These are phyloP conservation scores for Tuber brumale DNA, from an alignment of 495 filamentous ascomycete species.

Conservation along the genomic window DNA sequence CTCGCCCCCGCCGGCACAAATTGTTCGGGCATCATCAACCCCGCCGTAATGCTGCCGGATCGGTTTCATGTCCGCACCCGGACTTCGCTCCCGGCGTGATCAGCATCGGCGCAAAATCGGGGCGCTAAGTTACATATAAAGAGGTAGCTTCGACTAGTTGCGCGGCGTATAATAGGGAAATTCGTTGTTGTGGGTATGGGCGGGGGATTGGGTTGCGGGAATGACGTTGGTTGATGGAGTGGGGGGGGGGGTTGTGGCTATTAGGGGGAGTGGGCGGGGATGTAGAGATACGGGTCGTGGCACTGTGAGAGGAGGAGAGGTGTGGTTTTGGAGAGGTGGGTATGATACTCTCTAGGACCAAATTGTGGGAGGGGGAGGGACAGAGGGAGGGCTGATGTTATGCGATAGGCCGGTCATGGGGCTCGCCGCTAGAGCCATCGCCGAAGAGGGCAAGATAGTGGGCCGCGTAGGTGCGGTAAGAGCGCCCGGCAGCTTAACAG, in stretches of 20 bases:
- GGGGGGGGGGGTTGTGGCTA: no score
- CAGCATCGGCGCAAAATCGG: conserved; percentile 80
- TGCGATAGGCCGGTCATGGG: conserved; percentile 67
- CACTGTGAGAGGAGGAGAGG: conserved; percentile 66
- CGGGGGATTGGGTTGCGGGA: conserved; percentile 75
- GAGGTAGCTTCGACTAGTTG: conserved; percentile 40
- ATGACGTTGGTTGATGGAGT: conserved; percentile 73
- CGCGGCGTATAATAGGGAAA: conserved; percentile 70
- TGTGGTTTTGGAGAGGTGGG: background rate
- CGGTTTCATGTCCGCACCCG: conserved; percentile 73
- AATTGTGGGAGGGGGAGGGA: background rate
- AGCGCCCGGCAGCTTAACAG: conserved; percentile 59
- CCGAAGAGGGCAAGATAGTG: conserved; percentile 66
- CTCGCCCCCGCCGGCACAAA: conserved; percentile 81
- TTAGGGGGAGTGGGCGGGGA: no score
- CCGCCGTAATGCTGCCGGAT: conserved; percentile 71
- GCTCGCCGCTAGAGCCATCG: conserved; percentile 63
- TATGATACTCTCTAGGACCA: background rate
- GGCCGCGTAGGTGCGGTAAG: conserved; percentile 81
- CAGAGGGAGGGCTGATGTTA: background rate
- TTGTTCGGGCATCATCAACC: conserved; percentile 80
- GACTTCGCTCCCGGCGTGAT: conserved; percentile 68
- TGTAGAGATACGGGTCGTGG: conserved; percentile 66
- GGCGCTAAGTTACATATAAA: conserved; percentile 87
- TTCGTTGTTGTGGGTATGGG: conserved; percentile 79